Base-by-base conservation (phyloP, 2,329 filamentous ascomycete species). In the Verticillium longisporum region DNA sequence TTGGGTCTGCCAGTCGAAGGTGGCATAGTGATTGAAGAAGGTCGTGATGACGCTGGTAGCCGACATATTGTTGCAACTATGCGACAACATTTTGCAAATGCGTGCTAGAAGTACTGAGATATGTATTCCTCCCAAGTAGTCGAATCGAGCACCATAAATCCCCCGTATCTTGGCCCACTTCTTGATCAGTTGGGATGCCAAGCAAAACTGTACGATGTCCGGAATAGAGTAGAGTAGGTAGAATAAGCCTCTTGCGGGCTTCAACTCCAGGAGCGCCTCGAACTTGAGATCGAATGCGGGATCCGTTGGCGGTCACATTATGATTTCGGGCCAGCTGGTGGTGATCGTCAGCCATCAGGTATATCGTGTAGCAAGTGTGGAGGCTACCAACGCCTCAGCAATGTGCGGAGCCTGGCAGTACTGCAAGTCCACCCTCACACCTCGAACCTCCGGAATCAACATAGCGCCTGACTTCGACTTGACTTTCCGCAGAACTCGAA, bases 51-150 rank as follows among this genome's bases (percentile, higher is more conserved):
- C 73, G 55, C 84, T 80, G 1, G 80, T 70, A 1, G 81, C 75
- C 0, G 80, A 79, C 0, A 80, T 67, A 0, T 68, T 59, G 18
- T 71, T 70, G 9, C 66, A 67, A 10, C 75, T 64, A 4, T 72
- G 71, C 33, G 76, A 72, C 4, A 85, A 69, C 26, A 81, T 69
- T 69, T 90, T 89, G 71, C 80, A 82, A 0, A 90, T 73, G 15
- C 83, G 80, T 0, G 83, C 79, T 9, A 90, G 75, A 68, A 90
- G 76, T 26, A 88, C 72, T 0, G 84, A 81, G 59, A 90, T 83
- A 65, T 89, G 86, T 21, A 88, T 83, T 3, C 86, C 87, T 6
- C 85, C 82, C 0, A 90, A 75, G 62, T 85, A 87, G 0, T 88
- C 88, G 66, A 89, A 89, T 56, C 80, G 84, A 1, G 85, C 80